Evolutionary conservation across 305 asterid species (phyloP).

Genomic region (Fraxinus dipetala): DNA sequence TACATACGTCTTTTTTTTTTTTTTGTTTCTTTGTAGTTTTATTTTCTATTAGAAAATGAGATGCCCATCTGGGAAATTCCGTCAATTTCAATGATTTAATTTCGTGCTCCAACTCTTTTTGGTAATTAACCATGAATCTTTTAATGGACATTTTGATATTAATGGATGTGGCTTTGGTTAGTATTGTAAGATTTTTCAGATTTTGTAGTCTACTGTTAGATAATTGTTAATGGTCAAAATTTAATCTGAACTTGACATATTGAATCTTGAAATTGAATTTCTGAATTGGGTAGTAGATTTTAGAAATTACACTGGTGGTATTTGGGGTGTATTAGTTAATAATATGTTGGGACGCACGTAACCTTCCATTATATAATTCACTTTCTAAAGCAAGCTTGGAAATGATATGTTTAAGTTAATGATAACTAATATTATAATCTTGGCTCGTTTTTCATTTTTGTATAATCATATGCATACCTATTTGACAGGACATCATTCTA

Average conservation of each 20-base stretch:
- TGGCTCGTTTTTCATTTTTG: not conserved
- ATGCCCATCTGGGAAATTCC: not conserved
- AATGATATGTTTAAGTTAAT: not conserved
- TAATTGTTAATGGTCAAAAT: not conserved
- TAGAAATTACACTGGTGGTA: not conserved
- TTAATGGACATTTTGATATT: conserved; percentile 18
- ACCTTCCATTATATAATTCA: not conserved
- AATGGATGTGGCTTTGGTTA: conserved; percentile 31
- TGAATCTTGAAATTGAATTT: not conserved
- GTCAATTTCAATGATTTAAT: not conserved
- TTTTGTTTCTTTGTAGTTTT: not conserved
- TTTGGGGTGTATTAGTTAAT: not conserved
- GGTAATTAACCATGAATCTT: conserved; percentile 6
- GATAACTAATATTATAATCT: not conserved
- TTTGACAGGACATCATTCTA: conserved; percentile 33
- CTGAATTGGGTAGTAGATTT: not conserved
- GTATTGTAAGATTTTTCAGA: not conserved
- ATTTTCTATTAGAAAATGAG: not conserved
- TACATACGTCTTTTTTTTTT: not conserved
- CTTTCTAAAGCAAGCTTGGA: not conserved
- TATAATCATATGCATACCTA: not conserved
- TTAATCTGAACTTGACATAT: not conserved
- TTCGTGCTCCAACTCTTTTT: not conserved
- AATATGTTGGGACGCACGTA: not conserved
- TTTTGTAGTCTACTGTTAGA: not conserved